Evolutionary conservation across 768 basidiomycete genomes (phyloP).

Genomic region (Tephrocybe sp.): DNA sequence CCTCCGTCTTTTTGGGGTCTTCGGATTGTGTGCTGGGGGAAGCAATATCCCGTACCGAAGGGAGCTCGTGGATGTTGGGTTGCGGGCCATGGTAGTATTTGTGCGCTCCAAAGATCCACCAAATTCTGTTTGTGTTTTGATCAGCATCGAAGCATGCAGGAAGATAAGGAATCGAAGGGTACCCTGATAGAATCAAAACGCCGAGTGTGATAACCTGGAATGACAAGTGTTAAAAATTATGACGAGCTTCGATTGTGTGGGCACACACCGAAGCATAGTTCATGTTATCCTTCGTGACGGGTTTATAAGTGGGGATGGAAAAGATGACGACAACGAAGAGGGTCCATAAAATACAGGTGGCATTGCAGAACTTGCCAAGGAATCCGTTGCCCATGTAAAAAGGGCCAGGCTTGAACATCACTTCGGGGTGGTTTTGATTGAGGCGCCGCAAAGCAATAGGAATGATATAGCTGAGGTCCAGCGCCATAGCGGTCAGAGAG

Average conservation of each 20-base stretch:
- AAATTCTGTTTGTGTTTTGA: conserved; percentile 33
- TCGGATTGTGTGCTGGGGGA: no score
- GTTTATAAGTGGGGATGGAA: conserved; percentile 66
- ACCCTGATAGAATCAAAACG: conserved; percentile 55
- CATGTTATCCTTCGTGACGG: conserved; percentile 74
- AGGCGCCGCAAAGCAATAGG: conserved; percentile 75
- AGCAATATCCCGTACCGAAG: not conserved
- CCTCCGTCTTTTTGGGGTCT: no score
- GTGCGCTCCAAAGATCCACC: conserved; percentile 55
- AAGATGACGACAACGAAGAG: conserved; percentile 70
- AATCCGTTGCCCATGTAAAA: conserved; percentile 80
- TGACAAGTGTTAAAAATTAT: not conserved
- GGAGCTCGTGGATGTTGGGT: conserved; percentile 42
- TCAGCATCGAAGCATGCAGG: not conserved
- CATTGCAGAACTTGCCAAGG: conserved; percentile 61
- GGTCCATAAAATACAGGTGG: conserved; percentile 69
- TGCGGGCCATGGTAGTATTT: conserved; percentile 60
- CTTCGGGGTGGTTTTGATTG: conserved; percentile 74
- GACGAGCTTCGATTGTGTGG: not conserved
- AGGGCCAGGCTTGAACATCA: conserved; percentile 82
- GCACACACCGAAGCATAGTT: conserved; percentile 73
- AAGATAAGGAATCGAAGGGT: not conserved
- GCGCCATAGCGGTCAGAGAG: conserved; percentile 75
- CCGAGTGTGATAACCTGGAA: conserved; percentile 50
- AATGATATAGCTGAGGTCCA: conserved; percentile 80